These are phyloP conservation scores for Buddleja alternifolia DNA, from an alignment of 257 asterid species.

Conservation along the genomic window DNA sequence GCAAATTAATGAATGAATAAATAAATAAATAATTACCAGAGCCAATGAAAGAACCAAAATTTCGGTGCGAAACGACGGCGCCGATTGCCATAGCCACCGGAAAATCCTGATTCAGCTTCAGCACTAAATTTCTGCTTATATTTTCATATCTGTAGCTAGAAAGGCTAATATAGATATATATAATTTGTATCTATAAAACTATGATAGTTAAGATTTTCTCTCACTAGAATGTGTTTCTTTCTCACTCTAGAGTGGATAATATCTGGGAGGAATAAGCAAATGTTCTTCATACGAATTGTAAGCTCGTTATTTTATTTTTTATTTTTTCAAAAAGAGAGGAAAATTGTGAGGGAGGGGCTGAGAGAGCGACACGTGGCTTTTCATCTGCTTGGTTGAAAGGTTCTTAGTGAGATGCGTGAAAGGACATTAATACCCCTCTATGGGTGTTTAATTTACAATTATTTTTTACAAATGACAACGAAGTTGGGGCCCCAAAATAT, in stretches of 20 bases:
- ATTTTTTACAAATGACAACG: too few species aligned
- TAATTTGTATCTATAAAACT: neutral
- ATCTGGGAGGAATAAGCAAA: conserved; percentile 18
- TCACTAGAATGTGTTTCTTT: conserved; percentile 24
- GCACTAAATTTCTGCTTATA: neutral
- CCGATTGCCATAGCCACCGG: conserved; percentile 79
- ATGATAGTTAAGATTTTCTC: conserved; percentile 27
- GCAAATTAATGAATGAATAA: neutral
- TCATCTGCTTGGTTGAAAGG: neutral
- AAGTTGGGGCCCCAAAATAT: too few species aligned
- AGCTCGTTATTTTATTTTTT: conserved; percentile 3
- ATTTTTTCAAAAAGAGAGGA: conserved; percentile 47
- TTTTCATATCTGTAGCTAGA: conserved; percentile 15
- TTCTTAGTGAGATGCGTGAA: neutral
- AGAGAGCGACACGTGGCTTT: conserved; percentile 50
- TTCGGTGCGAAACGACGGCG: conserved; percentile 74
- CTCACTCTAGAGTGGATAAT: conserved; percentile 47
- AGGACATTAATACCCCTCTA: conserved; percentile 13
- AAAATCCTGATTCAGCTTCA: conserved; percentile 20
- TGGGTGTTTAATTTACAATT: neutral
- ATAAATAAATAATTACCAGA: conserved; percentile 48
- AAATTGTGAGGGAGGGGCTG: conserved; percentile 35
- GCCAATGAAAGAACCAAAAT: conserved; percentile 61
- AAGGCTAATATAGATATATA: too few species aligned
- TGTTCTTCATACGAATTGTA: conserved; percentile 33